A percentile compares a stretch with the other conserved stretches of the same genome.
These are phyloP conservation scores for Candida ulmi DNA, from an alignment of 805 yeast species.

Conservation along the genomic window DNA sequence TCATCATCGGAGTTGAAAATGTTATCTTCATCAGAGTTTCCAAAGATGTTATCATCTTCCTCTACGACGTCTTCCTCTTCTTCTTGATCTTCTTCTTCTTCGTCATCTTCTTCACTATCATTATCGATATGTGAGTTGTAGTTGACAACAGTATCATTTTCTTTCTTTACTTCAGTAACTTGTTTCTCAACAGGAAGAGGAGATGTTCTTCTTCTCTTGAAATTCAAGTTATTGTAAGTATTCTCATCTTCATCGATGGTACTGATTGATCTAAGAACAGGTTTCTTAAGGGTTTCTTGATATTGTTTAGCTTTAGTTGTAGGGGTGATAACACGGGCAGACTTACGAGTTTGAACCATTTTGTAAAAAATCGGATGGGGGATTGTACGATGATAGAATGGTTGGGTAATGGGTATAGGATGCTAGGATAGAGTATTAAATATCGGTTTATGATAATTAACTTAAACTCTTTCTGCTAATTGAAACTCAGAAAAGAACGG, in stretches of 20 bases:
- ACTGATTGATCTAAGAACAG: constrained; percentile 23
- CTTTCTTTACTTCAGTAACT: background rate
- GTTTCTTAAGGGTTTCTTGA: constrained; percentile 15
- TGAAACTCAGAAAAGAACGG: too few relatives aligned
- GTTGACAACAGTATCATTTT: background rate
- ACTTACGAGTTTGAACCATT: constrained; percentile 25
- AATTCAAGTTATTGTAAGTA: constrained; percentile 22
- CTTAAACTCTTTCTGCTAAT: too few relatives aligned
- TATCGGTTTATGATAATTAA: too few relatives aligned
- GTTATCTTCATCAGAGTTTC: constrained; percentile 11
- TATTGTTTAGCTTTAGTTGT: constrained; percentile 25
- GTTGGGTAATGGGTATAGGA: too few relatives aligned
- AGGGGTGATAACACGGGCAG: constrained; percentile 18
- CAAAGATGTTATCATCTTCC: background rate
- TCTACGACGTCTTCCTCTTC: background rate
- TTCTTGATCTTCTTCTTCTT: background rate
- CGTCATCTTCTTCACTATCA: background rate
- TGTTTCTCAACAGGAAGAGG: background rate
- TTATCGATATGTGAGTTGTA: background rate
- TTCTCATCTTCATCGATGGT: constrained; percentile 24
- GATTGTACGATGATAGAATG: background rate
- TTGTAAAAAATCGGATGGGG: background rate
- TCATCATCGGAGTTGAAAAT: constrained; percentile 23
- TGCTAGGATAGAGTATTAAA: too few relatives aligned
- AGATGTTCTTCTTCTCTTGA: constrained; percentile 20